Percentiles rank a stretch among this genome's conserved stretches.
These are phyloP conservation scores for Geotrichum carabidarum DNA, from an alignment of 1,139 yeast genomes.

Conservation along the genomic window DNA sequence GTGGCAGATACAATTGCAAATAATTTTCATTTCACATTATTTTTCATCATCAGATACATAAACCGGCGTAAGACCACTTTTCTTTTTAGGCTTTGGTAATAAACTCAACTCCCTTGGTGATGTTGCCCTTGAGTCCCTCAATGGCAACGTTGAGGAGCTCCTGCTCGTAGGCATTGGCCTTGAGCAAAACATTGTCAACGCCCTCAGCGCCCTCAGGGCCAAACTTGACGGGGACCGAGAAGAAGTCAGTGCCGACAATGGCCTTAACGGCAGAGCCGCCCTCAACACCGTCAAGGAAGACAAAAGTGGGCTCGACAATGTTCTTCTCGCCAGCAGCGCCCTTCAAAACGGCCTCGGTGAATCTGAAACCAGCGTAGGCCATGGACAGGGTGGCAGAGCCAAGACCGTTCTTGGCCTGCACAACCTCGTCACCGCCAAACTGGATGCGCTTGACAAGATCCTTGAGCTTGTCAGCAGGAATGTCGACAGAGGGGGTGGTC, in stretches of 20 bases:
- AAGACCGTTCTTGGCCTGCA: constrained; percentile 88
- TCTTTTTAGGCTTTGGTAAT: constrained; percentile 22
- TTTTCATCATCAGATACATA: too few relatives aligned
- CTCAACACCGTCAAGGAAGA: constrained; percentile 43
- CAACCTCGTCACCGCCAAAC: constrained; percentile 97
- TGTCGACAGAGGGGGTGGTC: constrained; percentile 45
- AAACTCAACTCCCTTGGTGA: constrained; percentile 65
- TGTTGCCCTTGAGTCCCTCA: constrained; percentile 67
- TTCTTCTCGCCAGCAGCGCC: constrained; percentile 54
- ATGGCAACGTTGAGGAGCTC: constrained; percentile 73
- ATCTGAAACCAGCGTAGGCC: constrained; percentile 93
- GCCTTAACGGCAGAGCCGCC: constrained; percentile 39
- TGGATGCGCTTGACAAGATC: constrained; percentile 81
- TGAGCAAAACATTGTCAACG: constrained; percentile 44
- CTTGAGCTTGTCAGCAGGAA: constrained; percentile 51
- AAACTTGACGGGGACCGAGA: constrained; percentile 82
- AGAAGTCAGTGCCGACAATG: constrained; percentile 66
- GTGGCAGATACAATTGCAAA: too few relatives aligned
- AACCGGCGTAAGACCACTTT: too few relatives aligned
- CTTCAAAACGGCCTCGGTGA: constrained; percentile 70
- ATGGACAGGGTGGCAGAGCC: constrained; percentile 94
- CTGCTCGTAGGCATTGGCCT: constrained; percentile 36
- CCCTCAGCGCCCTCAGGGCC: constrained; percentile 80
- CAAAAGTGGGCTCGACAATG: constrained; percentile 67
- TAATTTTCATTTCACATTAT: too few relatives aligned